phyloP scores from a whole-genome alignment of 2,329 filamentous ascomycete species.

The Dactylonectria macrodidyma region DNA sequence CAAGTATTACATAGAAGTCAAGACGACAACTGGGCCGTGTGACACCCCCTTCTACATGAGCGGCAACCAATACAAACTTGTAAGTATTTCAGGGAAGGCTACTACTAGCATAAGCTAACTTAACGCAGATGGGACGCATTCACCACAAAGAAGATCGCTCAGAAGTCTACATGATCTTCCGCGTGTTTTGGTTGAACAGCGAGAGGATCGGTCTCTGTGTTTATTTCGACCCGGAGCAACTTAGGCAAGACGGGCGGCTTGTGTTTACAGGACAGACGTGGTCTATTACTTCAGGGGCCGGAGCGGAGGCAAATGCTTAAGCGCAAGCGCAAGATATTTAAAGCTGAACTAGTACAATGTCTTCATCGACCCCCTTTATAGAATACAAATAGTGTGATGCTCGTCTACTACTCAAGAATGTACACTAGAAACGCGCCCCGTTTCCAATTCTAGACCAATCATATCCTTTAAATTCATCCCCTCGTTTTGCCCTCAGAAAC shows the following conservation, averaged over 20 bases:
- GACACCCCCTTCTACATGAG: conserved; percentile 62
- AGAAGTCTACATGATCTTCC: conserved; percentile 35
- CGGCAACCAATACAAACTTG: conserved; percentile 57
- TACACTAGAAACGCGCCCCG: no score
- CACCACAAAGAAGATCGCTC: conserved; percentile 27
- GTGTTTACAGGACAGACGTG: conserved; percentile 36
- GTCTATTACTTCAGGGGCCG: conserved; percentile 28
- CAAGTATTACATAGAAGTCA: conserved; percentile 65
- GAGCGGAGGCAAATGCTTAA: conserved; percentile 3
- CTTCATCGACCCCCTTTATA: not conserved
- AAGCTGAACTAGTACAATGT: no score
- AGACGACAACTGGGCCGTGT: conserved; percentile 58
- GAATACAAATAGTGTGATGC: not conserved
- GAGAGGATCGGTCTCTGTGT: conserved; percentile 30
- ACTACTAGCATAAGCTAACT: no score
- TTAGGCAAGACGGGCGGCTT: conserved; percentile 34
- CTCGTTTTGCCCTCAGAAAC: no score
- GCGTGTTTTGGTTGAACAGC: conserved; percentile 36
- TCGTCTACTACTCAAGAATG: no score
- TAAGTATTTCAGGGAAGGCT: no score
- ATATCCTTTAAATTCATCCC: no score
- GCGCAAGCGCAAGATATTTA: not conserved
- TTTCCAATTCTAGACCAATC: no score
- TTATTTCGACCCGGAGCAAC: conserved; percentile 38
- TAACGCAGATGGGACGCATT: no score